Evolutionary conservation across 371 early-diverging fungal species (phyloP), one percentile per base, ranked within the genome.

Genomic region (Mortierella sp.): DNA sequence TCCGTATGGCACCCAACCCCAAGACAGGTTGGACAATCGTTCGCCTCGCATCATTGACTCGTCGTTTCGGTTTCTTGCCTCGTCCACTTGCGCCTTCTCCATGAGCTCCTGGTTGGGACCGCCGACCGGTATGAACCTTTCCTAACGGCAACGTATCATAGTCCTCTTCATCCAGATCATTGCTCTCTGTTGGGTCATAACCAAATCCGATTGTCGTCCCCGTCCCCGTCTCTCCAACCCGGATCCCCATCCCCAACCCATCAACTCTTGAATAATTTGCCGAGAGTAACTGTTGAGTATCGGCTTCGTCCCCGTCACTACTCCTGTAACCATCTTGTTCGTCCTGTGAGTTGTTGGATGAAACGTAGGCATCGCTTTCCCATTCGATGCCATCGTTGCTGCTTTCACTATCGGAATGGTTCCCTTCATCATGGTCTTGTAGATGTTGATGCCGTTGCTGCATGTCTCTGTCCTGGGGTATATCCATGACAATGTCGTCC

Each of bases 311-410:
- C 21, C 26, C 53, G 53, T 19, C 23, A 3, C 26, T 26, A 53
- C 12, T 11, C 18, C 23, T 26, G 16, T 53, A 19, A 7, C 26
- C 53, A 12, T 53, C 53, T 21, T 53, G 21, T 11, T 53, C 23
- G 53, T 53, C 53, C 53, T 53, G 21, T 23, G 19, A 19, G 53
- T 53, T 4, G 21, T 50, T n/a, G 50, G 19, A 53, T 23, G 53
- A 53, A 4, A 23, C 21, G 26, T 53, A 53, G 1, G 23, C 53
- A 12, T 12, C 11, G 11, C 23, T 23, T 19, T 53, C 53, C 53
- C 53, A 53, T 23, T 19, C 53, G 26, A 53, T 53, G 21, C 53
- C 53, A 53, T 53, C 53, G 9, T 53, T 26, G 53, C 53, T 53
- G 23, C 53, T 53, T 23, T 19, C 9, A 23, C 21, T 53, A 23